Conservation (phyloP, 2,329 filamentous ascomycete genomes). For the Fusarium anthophilum region DNA sequence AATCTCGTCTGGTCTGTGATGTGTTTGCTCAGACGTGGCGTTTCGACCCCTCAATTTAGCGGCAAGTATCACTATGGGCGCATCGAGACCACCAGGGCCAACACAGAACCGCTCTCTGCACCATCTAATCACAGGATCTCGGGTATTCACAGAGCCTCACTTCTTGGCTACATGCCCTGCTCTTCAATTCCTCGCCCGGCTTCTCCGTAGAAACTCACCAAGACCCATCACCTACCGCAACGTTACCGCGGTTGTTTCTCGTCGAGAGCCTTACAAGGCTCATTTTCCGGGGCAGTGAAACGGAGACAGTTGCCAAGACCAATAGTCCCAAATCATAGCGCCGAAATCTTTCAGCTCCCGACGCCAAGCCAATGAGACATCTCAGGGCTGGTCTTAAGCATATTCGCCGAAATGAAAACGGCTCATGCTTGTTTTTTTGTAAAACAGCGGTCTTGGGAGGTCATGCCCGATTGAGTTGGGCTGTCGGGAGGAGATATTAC, state of each 20-base stretch:
- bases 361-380: neutral
- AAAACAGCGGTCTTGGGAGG: neutral
- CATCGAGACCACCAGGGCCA: neutral
- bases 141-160: neutral
- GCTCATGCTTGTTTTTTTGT: neutral
- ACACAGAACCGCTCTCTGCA: neutral
- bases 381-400: neutral
- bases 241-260: neutral
- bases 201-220: neutral
- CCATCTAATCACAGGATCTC: neutral
- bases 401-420: neutral
- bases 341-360: neutral
- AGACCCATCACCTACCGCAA: no score
- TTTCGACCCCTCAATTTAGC: neutral
- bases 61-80: neutral
- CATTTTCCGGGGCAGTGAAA: neutral
- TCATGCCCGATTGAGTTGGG: neutral
- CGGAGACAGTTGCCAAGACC: neutral
- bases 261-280: neutral
- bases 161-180: neutral
- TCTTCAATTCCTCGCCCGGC: neutral
- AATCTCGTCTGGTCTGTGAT: neutral
- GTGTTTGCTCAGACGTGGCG: neutral
- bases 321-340: neutral
- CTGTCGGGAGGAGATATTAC: neutral